phyloP scores from a whole-genome alignment of 805 yeast species.

The Blastobotrys mokoenaii region DNA sequence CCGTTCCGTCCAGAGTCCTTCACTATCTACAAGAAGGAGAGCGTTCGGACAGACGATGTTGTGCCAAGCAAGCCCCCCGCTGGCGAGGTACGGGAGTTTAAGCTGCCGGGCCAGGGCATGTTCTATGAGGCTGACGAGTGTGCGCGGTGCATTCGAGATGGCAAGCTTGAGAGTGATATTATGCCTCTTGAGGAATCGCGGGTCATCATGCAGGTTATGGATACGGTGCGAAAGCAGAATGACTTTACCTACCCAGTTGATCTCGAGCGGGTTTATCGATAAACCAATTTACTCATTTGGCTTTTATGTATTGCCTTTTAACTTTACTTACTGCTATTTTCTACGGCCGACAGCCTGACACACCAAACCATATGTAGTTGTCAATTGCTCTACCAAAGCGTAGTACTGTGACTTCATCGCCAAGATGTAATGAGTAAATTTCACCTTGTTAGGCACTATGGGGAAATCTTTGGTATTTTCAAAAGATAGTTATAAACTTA shows the following conservation, averaged over 20 bases:
- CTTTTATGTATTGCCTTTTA: no score
- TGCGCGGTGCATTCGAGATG: slow-evolving; percentile 37
- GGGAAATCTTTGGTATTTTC: no score
- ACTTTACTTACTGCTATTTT: no score
- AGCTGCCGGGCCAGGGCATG: slow-evolving; percentile 34
- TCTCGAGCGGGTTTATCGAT: slow-evolving; percentile 11
- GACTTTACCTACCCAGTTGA: slow-evolving; percentile 40
- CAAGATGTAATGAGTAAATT: no score
- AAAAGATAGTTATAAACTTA: no score
- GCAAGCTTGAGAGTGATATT: slow-evolving; percentile 30
- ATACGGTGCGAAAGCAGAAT: slow-evolving; percentile 36
- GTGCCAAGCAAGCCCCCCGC: slow-evolving; percentile 1
- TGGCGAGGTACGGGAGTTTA: background rate
- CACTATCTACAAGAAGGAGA: slow-evolving; percentile 10
- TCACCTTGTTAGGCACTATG: no score
- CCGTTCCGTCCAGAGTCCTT: slow-evolving; percentile 17
- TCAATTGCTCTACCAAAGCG: no score
- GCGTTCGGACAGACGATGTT: slow-evolving; percentile 3
- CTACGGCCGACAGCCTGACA: no score
- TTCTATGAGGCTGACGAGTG: slow-evolving; percentile 50
- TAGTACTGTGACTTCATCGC: no score
- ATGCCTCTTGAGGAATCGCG: slow-evolving; percentile 41
- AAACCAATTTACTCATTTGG: background rate
- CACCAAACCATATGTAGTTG: no score
- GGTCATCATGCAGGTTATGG: slow-evolving; percentile 42